Conservation (phyloP, 2,329 filamentous ascomycete genomes). For the Colletotrichum zoysiae region DNA sequence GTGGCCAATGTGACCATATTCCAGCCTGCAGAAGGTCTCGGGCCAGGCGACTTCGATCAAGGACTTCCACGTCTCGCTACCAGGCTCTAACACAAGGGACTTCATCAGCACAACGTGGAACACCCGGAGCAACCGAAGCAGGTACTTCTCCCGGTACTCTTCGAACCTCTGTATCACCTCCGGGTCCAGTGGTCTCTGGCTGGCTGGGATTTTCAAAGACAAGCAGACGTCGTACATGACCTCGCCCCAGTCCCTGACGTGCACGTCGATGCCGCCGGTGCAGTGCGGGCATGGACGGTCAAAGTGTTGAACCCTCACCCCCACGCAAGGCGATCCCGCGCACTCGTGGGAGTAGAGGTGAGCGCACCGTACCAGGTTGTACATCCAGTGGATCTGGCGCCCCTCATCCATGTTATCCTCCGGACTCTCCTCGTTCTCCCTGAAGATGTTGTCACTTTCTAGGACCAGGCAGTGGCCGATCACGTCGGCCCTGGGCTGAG, state of each 20-base stretch:
- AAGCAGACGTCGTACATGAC: not conserved
- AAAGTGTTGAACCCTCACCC: conserved; percentile 13
- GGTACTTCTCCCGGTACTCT: conserved; percentile 27
- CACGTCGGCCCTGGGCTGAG: not conserved
- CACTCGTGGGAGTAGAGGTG: conserved; percentile 19
- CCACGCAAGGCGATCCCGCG: not conserved
- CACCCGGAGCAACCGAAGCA: conserved; percentile 15
- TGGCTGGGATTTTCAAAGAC: conserved; percentile 1
- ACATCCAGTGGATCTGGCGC: conserved; percentile 28
- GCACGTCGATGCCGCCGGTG: conserved; percentile 18
- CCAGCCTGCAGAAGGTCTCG: conserved; percentile 31
- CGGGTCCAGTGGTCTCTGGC: not conserved
- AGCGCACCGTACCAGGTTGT: conserved; percentile 26
- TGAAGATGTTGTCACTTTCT: conserved; percentile 19
- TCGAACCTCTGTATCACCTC: not conserved
- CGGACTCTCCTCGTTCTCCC: conserved; percentile 29
- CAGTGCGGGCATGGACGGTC: conserved; percentile 18
- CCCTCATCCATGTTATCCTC: not conserved
- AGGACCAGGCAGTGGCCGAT: not conserved
- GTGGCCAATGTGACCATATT: not conserved
- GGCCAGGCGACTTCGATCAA: conserved; percentile 21
- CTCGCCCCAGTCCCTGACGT: not conserved
- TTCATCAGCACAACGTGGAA: conserved; percentile 6
- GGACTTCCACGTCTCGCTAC: not conserved
- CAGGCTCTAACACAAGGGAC: not conserved